Evolutionary conservation across 2,329 filamentous ascomycete genomes (phyloP).

Genomic region (Pseudogymnoascus sp.): DNA sequence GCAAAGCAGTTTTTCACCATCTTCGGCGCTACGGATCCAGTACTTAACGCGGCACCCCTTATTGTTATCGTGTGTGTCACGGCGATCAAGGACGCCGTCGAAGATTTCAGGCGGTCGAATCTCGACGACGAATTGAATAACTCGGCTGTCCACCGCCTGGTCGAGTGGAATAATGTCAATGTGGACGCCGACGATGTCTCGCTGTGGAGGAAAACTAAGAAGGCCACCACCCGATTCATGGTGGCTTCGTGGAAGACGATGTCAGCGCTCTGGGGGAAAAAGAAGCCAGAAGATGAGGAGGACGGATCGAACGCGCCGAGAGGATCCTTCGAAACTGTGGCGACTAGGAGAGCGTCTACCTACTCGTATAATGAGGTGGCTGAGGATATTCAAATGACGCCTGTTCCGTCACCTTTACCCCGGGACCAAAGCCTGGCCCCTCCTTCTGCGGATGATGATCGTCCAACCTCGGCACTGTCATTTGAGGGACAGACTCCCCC

Average conservation of each 20-base stretch:
- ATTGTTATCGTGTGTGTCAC: constrained; percentile 89
- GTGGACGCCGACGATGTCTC: constrained; percentile 81
- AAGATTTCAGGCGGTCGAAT: constrained; percentile 86
- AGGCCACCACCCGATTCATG: constrained; percentile 53
- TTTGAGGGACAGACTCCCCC: neutral
- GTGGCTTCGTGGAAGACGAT: neutral
- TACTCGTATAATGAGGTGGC: constrained; percentile 43
- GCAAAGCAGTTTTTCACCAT: constrained; percentile 78
- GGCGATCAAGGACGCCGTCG: constrained; percentile 90
- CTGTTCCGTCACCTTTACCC: constrained; percentile 76
- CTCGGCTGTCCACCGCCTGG: constrained; percentile 80
- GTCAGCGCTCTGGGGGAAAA: constrained; percentile 42
- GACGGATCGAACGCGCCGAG: constrained; percentile 22
- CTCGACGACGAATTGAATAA: constrained; percentile 95
- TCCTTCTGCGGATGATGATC: neutral
- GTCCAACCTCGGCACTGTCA: neutral
- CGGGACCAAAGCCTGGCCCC: constrained; percentile 27
- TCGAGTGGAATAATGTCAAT: constrained; percentile 90
- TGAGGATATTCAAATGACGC: constrained; percentile 90
- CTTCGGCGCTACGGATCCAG: constrained; percentile 87
- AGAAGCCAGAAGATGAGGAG: constrained; percentile 27
- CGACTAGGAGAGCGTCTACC: constrained; percentile 40
- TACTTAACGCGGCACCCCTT: constrained; percentile 79
- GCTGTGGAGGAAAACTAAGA: constrained; percentile 82
- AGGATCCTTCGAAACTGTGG: constrained; percentile 55